Evolutionary conservation across 2,329 filamentous ascomycete genomes (phyloP).

Genomic region (Gnomoniopsis smithogilvyi): DNA sequence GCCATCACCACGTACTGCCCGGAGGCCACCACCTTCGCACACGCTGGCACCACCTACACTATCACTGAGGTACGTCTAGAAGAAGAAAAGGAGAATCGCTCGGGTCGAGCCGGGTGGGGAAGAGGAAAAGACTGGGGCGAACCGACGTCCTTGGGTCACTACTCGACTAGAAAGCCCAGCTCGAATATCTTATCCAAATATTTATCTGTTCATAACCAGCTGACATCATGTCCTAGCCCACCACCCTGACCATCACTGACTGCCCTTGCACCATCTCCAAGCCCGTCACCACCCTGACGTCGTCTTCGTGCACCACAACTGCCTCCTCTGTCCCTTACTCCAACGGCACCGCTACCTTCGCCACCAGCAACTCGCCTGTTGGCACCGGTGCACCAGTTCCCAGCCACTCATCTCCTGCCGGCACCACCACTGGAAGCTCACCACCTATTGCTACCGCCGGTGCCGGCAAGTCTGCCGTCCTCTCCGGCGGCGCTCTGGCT

Average conservation of each 20-base stretch:
- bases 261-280: slow-evolving; percentile 68
- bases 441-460: slow-evolving; percentile 52
- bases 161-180: too few relatives aligned
- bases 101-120: too few relatives aligned
- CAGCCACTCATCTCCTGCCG: slow-evolving; percentile 3
- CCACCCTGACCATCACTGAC: slow-evolving; percentile 68
- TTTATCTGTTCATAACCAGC: slow-evolving; percentile 3
- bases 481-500: slow-evolving; percentile 58
- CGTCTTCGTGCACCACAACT: slow-evolving; percentile 33
- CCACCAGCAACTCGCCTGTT: slow-evolving; percentile 27
- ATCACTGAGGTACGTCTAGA: slow-evolving; percentile 54
- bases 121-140: not conserved
- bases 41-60: slow-evolving; percentile 66
- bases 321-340: slow-evolving; percentile 28
- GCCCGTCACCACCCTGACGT: slow-evolving; percentile 51
- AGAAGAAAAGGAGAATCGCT: not conserved
- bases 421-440: slow-evolving; percentile 29
- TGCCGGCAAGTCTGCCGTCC: slow-evolving; percentile 53
- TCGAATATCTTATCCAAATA: not conserved
- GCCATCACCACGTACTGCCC: slow-evolving; percentile 72
- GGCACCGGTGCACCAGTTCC: slow-evolving; percentile 27
- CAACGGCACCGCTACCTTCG: slow-evolving; percentile 34
- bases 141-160: too few relatives aligned
- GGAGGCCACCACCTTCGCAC: slow-evolving; percentile 58
- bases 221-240: slow-evolving; percentile 41